Percentiles rank a stretch among this genome's conserved stretches.
These are phyloP conservation scores for Aspergillus sp. DNA, from an alignment of 2,329 filamentous ascomycete genomes.

Conservation along the genomic window DNA sequence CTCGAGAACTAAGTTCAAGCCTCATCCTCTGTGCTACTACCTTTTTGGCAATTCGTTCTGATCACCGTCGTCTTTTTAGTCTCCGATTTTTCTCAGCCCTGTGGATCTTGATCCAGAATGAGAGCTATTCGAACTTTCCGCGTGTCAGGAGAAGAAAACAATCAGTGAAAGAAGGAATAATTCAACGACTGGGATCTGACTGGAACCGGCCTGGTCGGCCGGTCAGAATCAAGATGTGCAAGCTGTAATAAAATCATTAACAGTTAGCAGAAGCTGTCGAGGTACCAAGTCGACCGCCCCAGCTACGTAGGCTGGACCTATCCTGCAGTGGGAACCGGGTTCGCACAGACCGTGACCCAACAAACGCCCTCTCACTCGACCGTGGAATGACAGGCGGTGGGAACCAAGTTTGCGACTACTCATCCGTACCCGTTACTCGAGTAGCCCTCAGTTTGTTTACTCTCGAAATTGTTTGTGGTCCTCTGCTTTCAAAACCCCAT, in stretches of 20 bases:
- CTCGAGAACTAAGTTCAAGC: neutral
- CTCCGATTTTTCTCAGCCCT: constrained; percentile 11
- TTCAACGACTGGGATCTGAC: constrained; percentile 8
- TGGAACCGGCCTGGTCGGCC: neutral
- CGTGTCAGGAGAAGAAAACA: neutral
- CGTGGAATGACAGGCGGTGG: constrained; percentile 14
- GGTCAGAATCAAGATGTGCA: constrained; percentile 1
- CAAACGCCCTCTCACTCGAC: constrained; percentile 14
- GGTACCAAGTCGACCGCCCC: neutral
- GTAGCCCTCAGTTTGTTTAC: neutral
- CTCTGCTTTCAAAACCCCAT: neutral
- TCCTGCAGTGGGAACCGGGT: constrained; percentile 22
- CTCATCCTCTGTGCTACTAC: neutral
- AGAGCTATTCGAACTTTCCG: neutral
- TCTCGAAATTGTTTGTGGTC: constrained; percentile 1
- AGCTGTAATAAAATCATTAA: neutral
- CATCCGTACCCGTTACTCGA: neutral
- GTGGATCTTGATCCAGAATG: constrained; percentile 6
- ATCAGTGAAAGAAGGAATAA: constrained; percentile 5
- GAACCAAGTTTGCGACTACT: neutral
- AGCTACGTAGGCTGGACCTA: constrained; percentile 1
- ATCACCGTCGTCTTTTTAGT: constrained; percentile 3
- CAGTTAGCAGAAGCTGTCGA: neutral
- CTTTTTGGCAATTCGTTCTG: neutral
- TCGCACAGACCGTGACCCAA: constrained; percentile 23